Evolutionary conservation across 2,329 filamentous ascomycete genomes (phyloP).

Genomic region (Talaromyces sp.): DNA sequence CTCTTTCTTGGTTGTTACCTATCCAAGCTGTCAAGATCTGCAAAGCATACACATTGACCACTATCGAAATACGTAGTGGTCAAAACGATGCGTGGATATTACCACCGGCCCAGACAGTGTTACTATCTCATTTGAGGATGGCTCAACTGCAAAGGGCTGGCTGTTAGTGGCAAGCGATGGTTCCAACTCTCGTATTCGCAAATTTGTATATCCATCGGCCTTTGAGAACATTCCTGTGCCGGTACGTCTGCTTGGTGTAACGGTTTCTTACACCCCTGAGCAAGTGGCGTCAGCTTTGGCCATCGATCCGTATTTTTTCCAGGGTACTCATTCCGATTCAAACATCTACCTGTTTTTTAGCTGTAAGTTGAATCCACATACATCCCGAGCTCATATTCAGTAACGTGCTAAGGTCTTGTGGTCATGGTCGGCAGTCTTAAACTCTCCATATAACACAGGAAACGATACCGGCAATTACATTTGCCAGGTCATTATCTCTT

Average conservation of each 20-base stretch:
- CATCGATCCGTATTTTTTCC: slow-evolving; percentile 55
- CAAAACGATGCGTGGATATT: slow-evolving; percentile 36
- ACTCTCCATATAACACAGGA: slow-evolving; percentile 46
- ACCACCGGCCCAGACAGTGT: slow-evolving; percentile 35
- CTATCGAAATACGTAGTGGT: slow-evolving; percentile 30
- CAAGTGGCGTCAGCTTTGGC: slow-evolving; percentile 44
- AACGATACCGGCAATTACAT: slow-evolving; percentile 39
- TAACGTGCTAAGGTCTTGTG: not conserved
- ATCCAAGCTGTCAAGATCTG: not conserved
- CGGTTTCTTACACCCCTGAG: slow-evolving; percentile 40
- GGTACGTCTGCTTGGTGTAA: slow-evolving; percentile 50
- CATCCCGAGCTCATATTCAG: not conserved
- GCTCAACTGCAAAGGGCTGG: slow-evolving; percentile 39
- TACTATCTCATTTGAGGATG: slow-evolving; percentile 49
- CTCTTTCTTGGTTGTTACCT: not conserved
- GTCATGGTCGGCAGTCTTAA: slow-evolving; percentile 40
- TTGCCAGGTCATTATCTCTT: slow-evolving; percentile 53
- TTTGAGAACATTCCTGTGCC: slow-evolving; percentile 43
- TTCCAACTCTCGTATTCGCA: slow-evolving; percentile 44
- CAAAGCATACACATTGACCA: not conserved
- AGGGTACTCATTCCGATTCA: slow-evolving; percentile 52
- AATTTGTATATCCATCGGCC: slow-evolving; percentile 26
- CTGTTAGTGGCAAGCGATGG: slow-evolving; percentile 55
- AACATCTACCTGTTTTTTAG: slow-evolving; percentile 55
- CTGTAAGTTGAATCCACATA: slow-evolving; percentile 31